Evolutionary conservation across 345 rosid species (phyloP), one percentile per base, ranked within the genome.

Genomic region (Hevea brasiliensis): DNA sequence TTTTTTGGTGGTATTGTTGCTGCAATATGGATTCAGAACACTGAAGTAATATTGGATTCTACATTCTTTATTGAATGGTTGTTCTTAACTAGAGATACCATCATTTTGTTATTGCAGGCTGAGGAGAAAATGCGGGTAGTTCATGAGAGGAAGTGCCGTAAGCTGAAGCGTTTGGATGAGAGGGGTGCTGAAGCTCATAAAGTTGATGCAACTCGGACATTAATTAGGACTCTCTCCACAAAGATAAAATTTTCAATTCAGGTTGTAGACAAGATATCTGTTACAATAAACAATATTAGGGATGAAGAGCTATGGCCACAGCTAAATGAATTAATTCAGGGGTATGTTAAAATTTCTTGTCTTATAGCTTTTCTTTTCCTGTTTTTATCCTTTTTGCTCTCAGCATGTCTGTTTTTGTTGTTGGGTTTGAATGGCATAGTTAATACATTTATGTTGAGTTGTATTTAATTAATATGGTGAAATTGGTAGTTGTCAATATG

Each of bases 231-330:
- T 70, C 82, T 96, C 74, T 93, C 98, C 1, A 88, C 94, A 32
- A 96, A 93, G 75, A 93, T 93, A 72, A 82, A 86, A 73, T 89
- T 96, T 70, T 89, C 98, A 60, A 90, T 96, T 86, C 92, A 96
- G 56, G 87, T 89, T 57, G 97, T 96, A 7, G 97, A 96, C 76
- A 96, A 84, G 85, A 85, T 89, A 70, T 91, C 99, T 1, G 82
- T 87, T 47, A 90, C 89, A 1, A 86, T 96, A 71, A 96, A 84
- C 77, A 96, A 89, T 89, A 93, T 93, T 62, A 88, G 97, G 76
- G 98, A 96, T 23, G 99, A 93, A 81, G 99, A 96, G 74, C 80
- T 96, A 6, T 96, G 98, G 97, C 99, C 98, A 3, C 98, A 90
- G 60, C 80, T 93, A 3, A 84, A 85, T 74, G 96, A 90, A 76